A percentile compares a stretch with the other conserved stretches of the same genome.
Conservation (phyloP, 106 monocot species). For the Dactylorhiza incarnata region DNA sequence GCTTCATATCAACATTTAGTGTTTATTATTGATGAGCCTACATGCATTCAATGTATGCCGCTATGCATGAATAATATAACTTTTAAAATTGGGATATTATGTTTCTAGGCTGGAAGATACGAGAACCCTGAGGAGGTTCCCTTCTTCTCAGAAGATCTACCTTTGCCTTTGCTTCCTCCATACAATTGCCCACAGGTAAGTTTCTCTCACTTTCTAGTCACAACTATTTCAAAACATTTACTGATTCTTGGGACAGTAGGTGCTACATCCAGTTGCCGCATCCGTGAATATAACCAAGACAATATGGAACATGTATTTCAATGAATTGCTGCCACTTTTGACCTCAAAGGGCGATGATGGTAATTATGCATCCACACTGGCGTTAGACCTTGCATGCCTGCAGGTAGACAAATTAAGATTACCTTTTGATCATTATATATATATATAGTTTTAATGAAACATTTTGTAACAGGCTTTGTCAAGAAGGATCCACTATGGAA, state of each 20-base stretch:
- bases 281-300: slow-evolving; percentile 48
- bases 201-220: background rate
- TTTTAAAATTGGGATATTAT: background rate
- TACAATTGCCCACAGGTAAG: slow-evolving; percentile 34
- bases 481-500: slow-evolving; percentile 83
- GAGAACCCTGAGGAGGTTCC: slow-evolving; percentile 76
- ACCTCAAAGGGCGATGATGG: slow-evolving; percentile 81
- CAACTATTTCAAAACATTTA: background rate
- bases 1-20: background rate
- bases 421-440: background rate
- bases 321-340: slow-evolving; percentile 59
- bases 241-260: slow-evolving; percentile 16
- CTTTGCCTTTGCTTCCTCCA: slow-evolving; percentile 23
- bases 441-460: background rate
- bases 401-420: slow-evolving; percentile 42
- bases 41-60: background rate
- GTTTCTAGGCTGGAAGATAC: slow-evolving; percentile 64
- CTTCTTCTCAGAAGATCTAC: slow-evolving; percentile 67
- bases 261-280: slow-evolving; percentile 59
- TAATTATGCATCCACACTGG: slow-evolving; percentile 64
- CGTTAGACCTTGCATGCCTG: slow-evolving; percentile 66
- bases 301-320: slow-evolving; percentile 74
- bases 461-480: slow-evolving; percentile 56
- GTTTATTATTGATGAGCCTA: background rate
- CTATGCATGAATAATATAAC: background rate